Base-by-base conservation (phyloP, 2,329 filamentous ascomycete species). In the Xylaria digitata region DNA sequence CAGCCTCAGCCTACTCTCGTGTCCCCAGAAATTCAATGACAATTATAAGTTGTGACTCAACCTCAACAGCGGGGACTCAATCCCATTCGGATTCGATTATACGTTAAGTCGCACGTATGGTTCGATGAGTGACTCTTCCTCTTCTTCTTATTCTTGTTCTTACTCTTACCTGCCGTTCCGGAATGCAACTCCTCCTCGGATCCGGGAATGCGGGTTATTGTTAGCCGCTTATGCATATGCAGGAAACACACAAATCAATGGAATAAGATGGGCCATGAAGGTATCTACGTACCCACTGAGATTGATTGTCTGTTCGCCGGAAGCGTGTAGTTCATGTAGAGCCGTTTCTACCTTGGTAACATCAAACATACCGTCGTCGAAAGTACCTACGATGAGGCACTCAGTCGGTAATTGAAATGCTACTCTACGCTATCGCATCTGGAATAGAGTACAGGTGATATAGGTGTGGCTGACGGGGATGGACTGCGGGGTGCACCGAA, bases 401-500 rank as follows among this genome's bases (percentile, higher is more conserved):
- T 37, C 50, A 6, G 43, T 21, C 23, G 30, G n/a, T 40, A 42
- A 17, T 40, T 61, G 13, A 15, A 40, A 61, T 46, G 26, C n/a
- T 11, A 17, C 19, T 13, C 13, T 40, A 17, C 19, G 2, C 13
- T 40, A 15, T 40, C 2, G 15, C 19, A 49, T 48, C 30, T 8
- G 17, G 21, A 30, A 42, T 43, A 46, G 6, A 37, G 40, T 40
- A 26, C 26, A 5, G 26, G 26, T 26, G 26, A 26, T 26, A 26
- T 26, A 26, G 26, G 26, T 26, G 26, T 26, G 26, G 19, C 13
- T 30, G 37, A 32, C 30, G 19, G 40, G 9, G 42, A 17, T 8
- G 13, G 45, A 23, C 43, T 43, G 52, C 60, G 60, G 60, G 60
- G 43, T 48, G 43, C 52, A 52, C 60, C 60, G 60, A 49, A 19